A percentile compares a stretch with the other conserved stretches of the same genome.
Evolutionary conservation across 2,329 filamentous ascomycete genomes (phyloP).

Genomic region (Celoporthe dispersa): DNA sequence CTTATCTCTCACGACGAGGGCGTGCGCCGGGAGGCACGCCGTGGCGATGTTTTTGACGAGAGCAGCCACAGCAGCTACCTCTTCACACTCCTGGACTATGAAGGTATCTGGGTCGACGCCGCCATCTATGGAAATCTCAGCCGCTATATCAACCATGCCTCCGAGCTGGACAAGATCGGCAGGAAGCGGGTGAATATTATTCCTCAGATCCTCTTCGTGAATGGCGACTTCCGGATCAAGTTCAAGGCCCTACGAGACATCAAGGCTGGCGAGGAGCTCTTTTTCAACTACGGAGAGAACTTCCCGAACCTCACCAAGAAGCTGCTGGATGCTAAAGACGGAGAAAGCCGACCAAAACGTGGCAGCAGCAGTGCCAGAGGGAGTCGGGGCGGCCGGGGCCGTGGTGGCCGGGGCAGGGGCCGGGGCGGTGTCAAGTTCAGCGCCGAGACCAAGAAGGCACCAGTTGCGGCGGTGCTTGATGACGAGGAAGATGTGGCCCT

Average conservation of each 20-base stretch:
- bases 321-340: slow-evolving; percentile 49
- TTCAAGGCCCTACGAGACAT: slow-evolving; percentile 72
- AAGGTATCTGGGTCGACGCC: slow-evolving; percentile 72
- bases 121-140: slow-evolving; percentile 80
- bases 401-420: slow-evolving; percentile 26
- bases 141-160: slow-evolving; percentile 82
- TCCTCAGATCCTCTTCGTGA: slow-evolving; percentile 72
- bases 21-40: slow-evolving; percentile 66
- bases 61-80: slow-evolving; percentile 68
- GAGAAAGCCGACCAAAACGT: slow-evolving; percentile 23
- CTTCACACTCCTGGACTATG: slow-evolving; percentile 62
- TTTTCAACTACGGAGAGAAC: slow-evolving; percentile 79
- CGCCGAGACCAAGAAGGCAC: slow-evolving; percentile 28
- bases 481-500: slow-evolving; percentile 17
- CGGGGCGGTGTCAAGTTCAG: slow-evolving; percentile 25
- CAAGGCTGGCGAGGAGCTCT: slow-evolving; percentile 73
- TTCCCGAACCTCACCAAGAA: slow-evolving; percentile 66
- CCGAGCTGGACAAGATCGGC: slow-evolving; percentile 52
- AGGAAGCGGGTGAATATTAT: slow-evolving; percentile 57
- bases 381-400: slow-evolving; percentile 24
- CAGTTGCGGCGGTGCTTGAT: slow-evolving; percentile 12
- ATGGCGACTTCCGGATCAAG: slow-evolving; percentile 76
- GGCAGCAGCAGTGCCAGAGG: slow-evolving; percentile 19
- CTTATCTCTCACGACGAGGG: slow-evolving; percentile 72
- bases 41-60: slow-evolving; percentile 65